A percentile compares a stretch with the other conserved stretches of the same genome.
These are phyloP conservation scores for Talaromyces borbonicus DNA, from an alignment of 495 filamentous ascomycete genomes.

Conservation along the genomic window DNA sequence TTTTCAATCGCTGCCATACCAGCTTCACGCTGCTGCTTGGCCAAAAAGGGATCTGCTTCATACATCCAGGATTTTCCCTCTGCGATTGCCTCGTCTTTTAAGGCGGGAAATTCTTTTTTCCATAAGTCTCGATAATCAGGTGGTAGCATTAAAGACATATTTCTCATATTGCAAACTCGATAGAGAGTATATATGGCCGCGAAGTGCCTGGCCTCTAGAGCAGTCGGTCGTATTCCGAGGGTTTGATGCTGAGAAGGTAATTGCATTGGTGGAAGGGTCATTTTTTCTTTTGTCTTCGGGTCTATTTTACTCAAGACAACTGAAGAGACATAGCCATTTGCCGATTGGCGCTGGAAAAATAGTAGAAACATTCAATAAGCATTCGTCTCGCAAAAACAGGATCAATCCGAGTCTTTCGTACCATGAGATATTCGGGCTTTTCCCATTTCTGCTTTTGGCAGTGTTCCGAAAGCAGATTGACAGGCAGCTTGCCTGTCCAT, in stretches of 20 bases:
- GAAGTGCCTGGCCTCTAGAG: constrained; percentile 85
- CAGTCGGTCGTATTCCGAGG: constrained; percentile 56
- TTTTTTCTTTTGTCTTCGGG: constrained; percentile 69
- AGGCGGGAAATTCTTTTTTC: constrained; percentile 70
- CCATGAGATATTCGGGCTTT: constrained; percentile 83
- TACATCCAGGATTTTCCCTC: constrained; percentile 85
- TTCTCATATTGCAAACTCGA: constrained; percentile 86
- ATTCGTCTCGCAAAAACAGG: no score
- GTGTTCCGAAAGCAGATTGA: constrained; percentile 87
- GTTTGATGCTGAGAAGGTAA: constrained; percentile 65
- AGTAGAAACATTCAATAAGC: neutral
- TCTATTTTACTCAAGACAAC: constrained; percentile 72
- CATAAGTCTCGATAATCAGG: constrained; percentile 78
- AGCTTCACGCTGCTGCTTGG: constrained; percentile 67
- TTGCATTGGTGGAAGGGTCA: constrained; percentile 66
- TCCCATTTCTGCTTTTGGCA: constrained; percentile 94
- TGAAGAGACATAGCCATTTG: constrained; percentile 61
- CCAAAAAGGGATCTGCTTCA: constrained; percentile 85
- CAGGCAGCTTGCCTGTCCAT: constrained; percentile 95
- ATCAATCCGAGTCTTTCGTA: no score
- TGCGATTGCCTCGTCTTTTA: constrained; percentile 68
- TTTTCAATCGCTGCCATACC: constrained; percentile 61
- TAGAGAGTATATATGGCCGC: constrained; percentile 85
- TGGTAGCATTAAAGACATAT: constrained; percentile 88
- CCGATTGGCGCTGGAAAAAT: constrained; percentile 31